Evolutionary conservation across 805 yeast genomes (phyloP), one percentile per base, ranked within the genome.

Genomic region (Kodamaea kakaduensis): DNA sequence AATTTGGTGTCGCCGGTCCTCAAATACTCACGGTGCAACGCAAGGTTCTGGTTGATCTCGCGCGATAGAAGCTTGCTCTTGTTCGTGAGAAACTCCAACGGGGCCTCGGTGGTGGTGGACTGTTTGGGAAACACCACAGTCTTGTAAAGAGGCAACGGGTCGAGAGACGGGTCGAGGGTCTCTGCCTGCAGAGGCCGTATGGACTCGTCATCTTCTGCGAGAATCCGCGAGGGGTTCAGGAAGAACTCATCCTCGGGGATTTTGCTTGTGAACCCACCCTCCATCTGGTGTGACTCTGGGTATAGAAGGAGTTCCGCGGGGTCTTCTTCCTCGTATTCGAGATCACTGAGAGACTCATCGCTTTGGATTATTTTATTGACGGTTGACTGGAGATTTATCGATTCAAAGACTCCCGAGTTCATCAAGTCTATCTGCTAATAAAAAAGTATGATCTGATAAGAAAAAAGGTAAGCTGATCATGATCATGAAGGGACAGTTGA

Each of bases 1-100:
- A 71, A 50, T 29, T 54, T 51, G 12, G 47, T 52, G 42, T 61
- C 61, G 1, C 75, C 75, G 3, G 46, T 38, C 7, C 45, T 40
- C 9, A 71, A 45, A 22, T 51, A 54, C 5, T 20, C 20, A 14
- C 43, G 26, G 32, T 69, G 73, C 9, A 40, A 38, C 9, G 36
- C 24, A 1, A 54, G 33, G 25, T 59, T 50, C 7, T 45, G 43
- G 10, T 42, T 38, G 16, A 62, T 38, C 18, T 57, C 58, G 42
- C 40, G 42, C 5, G 49, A 24, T 3, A 58, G 34, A 12, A 48
- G 29, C 3, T 46, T 39, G 41, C 60, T 62, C 32, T 54, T 59
- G 31, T 52, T 52, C 31, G 54, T 52, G 20, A 62, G 40, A 38
- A 55, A 63, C 26, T 56, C 56, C 6, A 61, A 31, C 2, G 68